These are phyloP conservation scores for Chlamydomonas schloesseri DNA, from an alignment of 139 green algal genomes.

Conservation along the genomic window DNA sequence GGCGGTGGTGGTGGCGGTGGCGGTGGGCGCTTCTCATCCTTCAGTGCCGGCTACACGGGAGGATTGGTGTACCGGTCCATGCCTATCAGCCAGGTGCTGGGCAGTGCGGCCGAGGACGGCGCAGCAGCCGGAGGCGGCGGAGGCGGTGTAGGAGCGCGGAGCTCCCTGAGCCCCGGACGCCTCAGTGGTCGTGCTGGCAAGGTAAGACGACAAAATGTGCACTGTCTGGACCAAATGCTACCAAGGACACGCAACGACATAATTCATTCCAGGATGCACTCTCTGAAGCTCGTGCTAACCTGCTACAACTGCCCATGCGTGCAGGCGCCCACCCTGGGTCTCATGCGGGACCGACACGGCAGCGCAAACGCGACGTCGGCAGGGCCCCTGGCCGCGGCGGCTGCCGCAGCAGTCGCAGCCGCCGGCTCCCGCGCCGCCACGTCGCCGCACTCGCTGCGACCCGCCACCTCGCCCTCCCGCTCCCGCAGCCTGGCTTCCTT, in stretches of 20 bases:
- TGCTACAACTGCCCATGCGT: neutral
- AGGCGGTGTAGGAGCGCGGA: neutral
- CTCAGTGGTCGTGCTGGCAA: neutral
- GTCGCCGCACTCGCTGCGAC: neutral
- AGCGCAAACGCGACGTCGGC: neutral
- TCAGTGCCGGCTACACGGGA: neutral
- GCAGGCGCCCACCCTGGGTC: neutral
- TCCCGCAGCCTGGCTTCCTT: neutral
- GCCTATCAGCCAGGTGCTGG: slow-evolving; percentile 19
- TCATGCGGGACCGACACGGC: slow-evolving; percentile 4
- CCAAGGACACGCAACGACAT: too few species aligned
- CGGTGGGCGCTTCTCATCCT: neutral
- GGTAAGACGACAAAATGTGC: too few species aligned
- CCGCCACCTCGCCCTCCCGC: slow-evolving; percentile 3
- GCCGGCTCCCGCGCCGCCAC: neutral
- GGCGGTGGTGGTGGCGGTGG: neutral
- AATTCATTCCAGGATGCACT: too few species aligned
- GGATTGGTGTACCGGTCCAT: slow-evolving; percentile 7
- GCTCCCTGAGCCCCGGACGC: neutral
- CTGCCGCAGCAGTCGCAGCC: too few species aligned
- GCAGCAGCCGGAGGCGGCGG: neutral
- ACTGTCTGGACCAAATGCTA: too few species aligned
- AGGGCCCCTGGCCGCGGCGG: too few species aligned
- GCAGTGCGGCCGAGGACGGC: neutral
- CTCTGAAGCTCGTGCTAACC: neutral